These are phyloP conservation scores for Arthrobotrys pseudoclavata DNA, from an alignment of 2,329 filamentous ascomycete genomes.

Conservation along the genomic window DNA sequence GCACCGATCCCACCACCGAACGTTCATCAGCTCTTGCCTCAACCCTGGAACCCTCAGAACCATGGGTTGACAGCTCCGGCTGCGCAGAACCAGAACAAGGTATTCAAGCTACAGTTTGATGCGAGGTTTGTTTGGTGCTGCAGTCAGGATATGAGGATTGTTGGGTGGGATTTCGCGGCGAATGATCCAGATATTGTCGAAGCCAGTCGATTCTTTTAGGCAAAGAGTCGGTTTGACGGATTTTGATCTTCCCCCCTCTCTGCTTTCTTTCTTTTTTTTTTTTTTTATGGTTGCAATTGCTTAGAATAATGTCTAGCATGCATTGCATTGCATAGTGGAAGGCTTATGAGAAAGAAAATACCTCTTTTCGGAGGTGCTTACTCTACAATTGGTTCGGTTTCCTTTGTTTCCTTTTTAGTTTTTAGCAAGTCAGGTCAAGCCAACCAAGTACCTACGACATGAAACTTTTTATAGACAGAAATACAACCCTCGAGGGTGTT, in stretches of 20 bases:
- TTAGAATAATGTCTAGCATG: conserved; percentile 5
- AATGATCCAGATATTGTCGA: conserved; percentile 83
- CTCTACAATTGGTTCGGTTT: not conserved
- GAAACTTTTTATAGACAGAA: conserved; percentile 35
- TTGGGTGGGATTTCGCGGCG: conserved; percentile 98
- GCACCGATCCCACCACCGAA: conserved; percentile 54
- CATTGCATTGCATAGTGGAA: conserved; percentile 7
- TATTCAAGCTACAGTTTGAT: conserved; percentile 98
- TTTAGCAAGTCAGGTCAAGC: not conserved
- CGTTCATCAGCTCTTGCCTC: conserved; percentile 62
- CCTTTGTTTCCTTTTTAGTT: not conserved
- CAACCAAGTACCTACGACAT: not conserved
- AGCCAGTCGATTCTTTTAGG: conserved; percentile 81
- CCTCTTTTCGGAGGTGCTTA: not conserved
- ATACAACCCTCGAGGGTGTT: conserved; percentile 21
- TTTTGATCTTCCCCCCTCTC: conserved; percentile 2
- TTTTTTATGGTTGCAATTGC: conserved; percentile 1
- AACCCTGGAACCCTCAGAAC: conserved; percentile 61
- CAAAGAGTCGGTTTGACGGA: conserved; percentile 30
- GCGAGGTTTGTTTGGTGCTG: conserved; percentile 93
- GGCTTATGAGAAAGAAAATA: not conserved
- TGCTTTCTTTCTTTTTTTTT: not conserved
- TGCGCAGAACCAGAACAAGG: conserved; percentile 69
- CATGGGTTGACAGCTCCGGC: conserved; percentile 45
- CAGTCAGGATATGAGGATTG: conserved; percentile 89